phyloP scores from a whole-genome alignment of 441 rosid genomes.

The Lepidium campestre region DNA sequence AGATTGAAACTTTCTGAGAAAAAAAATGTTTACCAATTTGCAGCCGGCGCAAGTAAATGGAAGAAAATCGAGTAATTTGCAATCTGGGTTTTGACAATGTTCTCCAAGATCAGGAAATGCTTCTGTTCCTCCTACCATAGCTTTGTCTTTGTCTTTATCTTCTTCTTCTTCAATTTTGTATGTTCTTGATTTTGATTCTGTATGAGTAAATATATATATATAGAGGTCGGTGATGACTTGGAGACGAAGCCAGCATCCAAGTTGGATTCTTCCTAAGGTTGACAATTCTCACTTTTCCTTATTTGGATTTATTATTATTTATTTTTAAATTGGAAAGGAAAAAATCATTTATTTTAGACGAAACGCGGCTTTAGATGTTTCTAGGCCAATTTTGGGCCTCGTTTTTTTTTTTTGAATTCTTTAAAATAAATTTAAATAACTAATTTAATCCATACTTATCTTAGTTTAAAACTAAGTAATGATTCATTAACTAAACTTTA shows the following conservation, averaged over 20 bases:
- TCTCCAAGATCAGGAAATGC: slow-evolving; percentile 56
- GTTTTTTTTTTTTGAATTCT: not conserved
- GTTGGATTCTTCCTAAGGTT: slow-evolving; percentile 14
- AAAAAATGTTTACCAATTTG: slow-evolving; percentile 31
- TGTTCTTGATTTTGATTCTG: slow-evolving; percentile 1
- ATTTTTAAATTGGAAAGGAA: not conserved
- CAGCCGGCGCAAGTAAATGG: slow-evolving; percentile 57
- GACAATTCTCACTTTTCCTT: slow-evolving; percentile 7
- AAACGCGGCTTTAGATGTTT: slow-evolving; percentile 19
- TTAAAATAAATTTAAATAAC: not conserved
- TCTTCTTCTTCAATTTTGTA: not conserved
- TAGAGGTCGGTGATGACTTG: slow-evolving; percentile 8
- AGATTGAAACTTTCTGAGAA: not conserved
- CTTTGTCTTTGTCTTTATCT: not conserved
- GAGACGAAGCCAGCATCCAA: slow-evolving; percentile 20
- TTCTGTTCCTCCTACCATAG: slow-evolving; percentile 46
- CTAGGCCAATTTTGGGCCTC: slow-evolving; percentile 7
- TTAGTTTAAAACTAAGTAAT: not conserved
- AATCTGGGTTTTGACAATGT: slow-evolving; percentile 52
- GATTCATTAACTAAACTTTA: no score
- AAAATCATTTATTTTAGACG: not conserved
- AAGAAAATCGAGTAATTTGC: slow-evolving; percentile 61
- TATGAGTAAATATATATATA: not conserved
- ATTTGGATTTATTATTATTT: not conserved
- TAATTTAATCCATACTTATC: not conserved